These are phyloP conservation scores for Mortierella sp. DNA, from an alignment of 371 early-diverging fungal species.

Conservation along the genomic window DNA sequence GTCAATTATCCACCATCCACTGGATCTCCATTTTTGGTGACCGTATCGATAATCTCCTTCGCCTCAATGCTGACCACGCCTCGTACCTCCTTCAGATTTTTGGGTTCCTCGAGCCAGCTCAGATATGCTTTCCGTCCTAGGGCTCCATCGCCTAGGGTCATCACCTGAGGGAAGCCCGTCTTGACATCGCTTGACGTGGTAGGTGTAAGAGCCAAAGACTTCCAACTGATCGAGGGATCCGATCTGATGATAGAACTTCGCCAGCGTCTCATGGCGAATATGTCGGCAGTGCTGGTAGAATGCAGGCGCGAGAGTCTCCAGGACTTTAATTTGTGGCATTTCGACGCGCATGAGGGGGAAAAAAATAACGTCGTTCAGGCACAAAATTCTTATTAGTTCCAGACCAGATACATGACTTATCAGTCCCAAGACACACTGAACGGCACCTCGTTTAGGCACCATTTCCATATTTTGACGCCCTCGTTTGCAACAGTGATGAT, in stretches of 20 bases:
- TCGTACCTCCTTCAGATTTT: not conserved
- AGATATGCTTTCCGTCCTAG: not conserved
- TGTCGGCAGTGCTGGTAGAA: too few relatives aligned
- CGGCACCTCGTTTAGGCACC: too few relatives aligned
- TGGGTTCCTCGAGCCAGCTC: not conserved
- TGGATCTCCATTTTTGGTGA: not conserved
- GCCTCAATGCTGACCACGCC: not conserved
- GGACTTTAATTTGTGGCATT: too few relatives aligned
- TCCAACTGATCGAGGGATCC: not conserved
- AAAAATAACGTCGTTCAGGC: too few relatives aligned
- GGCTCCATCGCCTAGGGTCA: not conserved
- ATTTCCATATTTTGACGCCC: too few relatives aligned
- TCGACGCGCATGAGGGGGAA: too few relatives aligned
- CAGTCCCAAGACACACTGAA: too few relatives aligned
- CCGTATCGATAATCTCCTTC: not conserved
- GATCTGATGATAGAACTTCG: not conserved
- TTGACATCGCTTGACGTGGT: not conserved
- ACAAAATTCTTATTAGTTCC: too few relatives aligned
- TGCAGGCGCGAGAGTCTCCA: too few relatives aligned
- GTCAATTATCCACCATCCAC: not conserved
- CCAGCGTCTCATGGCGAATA: not conserved
- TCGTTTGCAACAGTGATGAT: too few relatives aligned
- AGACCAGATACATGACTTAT: too few relatives aligned
- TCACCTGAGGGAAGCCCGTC: not conserved
- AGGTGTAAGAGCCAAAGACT: not conserved